phyloP scores from a whole-genome alignment of 257 asterid genomes.

The Schizonepeta tenuifolia region DNA sequence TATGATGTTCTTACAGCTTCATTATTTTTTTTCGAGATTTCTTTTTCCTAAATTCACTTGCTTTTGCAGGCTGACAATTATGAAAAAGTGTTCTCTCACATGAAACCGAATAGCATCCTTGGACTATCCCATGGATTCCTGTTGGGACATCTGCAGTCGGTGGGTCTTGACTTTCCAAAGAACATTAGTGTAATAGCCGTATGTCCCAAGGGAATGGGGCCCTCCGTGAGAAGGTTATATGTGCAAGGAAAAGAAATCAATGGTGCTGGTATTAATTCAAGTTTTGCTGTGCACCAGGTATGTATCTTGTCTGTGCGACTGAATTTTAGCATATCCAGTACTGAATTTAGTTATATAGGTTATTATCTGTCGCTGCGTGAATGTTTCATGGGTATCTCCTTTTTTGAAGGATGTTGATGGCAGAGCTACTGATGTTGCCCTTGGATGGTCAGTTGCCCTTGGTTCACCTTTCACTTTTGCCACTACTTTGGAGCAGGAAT shows the following conservation, averaged over 20 bases:
- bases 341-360: background rate
- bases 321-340: background rate
- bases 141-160: constrained; percentile 94
- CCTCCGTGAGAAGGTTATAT: constrained; percentile 93
- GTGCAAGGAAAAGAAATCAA: constrained; percentile 96
- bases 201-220: constrained; percentile 99
- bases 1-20: background rate
- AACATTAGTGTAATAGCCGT: constrained; percentile 91
- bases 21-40: background rate
- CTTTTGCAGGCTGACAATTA: constrained; percentile 85
- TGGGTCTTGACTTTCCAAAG: constrained; percentile 84
- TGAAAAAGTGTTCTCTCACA: constrained; percentile 81
- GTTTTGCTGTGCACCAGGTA: constrained; percentile 98
- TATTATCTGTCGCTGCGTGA: background rate
- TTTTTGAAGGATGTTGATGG: constrained; percentile 83
- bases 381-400: background rate
- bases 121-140: constrained; percentile 98
- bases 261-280: constrained; percentile 95
- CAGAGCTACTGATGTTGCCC: constrained; percentile 95
- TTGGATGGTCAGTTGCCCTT: constrained; percentile 97
- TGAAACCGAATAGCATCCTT: constrained; percentile 95
- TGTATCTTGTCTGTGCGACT: background rate
- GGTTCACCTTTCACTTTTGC: constrained; percentile 98
- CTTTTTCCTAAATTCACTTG: constrained; percentile 14
- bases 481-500: constrained; percentile 88